Percentiles rank a stretch among this genome's conserved stretches.
These are phyloP conservation scores for Fomes fomentarius DNA, from an alignment of 1,284 basidiomycete species.

Conservation along the genomic window DNA sequence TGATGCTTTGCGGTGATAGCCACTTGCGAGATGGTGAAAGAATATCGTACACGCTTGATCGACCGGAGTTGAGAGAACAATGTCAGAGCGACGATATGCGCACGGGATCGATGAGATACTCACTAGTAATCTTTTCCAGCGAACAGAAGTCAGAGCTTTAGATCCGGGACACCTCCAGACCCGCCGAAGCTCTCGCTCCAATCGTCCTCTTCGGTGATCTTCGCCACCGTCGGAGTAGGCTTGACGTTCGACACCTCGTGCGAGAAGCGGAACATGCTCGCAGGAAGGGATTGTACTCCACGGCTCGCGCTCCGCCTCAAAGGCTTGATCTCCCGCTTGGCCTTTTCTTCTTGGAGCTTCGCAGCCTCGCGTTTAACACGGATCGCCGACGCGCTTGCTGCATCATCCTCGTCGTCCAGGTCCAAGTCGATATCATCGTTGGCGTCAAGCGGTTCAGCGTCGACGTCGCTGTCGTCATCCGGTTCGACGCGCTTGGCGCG, in stretches of 20 bases:
- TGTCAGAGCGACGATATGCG: not conserved
- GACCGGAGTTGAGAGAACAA: not conserved
- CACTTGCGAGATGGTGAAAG: too few relatives aligned
- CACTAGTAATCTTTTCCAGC: not conserved
- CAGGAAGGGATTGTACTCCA: constrained; percentile 23
- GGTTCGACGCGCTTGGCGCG: constrained; percentile 22
- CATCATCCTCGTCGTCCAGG: constrained; percentile 15
- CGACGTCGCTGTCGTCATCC: constrained; percentile 17
- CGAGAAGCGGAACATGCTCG: constrained; percentile 24
- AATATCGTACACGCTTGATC: not conserved
- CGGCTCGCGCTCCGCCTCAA: constrained; percentile 23
- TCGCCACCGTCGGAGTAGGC: constrained; percentile 6
- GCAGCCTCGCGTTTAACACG: constrained; percentile 12
- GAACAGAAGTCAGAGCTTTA: constrained; percentile 15
- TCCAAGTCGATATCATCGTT: constrained; percentile 13
- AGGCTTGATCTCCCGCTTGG: constrained; percentile 21
- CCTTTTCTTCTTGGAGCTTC: constrained; percentile 19
- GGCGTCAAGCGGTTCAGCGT: constrained; percentile 10
- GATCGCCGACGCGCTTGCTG: constrained; percentile 2
- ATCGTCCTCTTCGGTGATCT: constrained; percentile 25
- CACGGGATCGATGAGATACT: not conserved
- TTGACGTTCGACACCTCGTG: constrained; percentile 10
- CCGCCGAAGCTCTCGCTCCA: constrained; percentile 26
- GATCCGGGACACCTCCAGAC: constrained; percentile 1
- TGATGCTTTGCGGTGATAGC: too few relatives aligned